Conservation (phyloP, 1,284 basidiomycete species). For the Cutaneotrichosporon spelunceum region DNA sequence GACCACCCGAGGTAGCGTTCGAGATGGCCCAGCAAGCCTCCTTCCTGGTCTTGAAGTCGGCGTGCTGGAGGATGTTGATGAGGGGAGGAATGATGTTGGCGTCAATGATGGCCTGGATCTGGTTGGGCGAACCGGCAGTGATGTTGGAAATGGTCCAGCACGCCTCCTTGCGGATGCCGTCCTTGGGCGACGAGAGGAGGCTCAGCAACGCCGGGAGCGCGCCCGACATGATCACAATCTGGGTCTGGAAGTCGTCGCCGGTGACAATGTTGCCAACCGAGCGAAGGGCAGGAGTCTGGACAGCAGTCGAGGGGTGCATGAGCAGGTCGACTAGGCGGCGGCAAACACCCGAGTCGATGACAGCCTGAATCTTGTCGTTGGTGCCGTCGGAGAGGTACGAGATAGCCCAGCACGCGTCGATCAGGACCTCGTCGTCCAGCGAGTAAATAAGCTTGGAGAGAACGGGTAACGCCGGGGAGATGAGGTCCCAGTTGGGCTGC, state of each 20-base stretch:
- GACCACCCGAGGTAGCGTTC: constrained; percentile 95
- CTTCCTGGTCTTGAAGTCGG: constrained; percentile 99
- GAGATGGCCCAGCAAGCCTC: constrained; percentile 99
- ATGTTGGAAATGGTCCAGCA: constrained; percentile 99
- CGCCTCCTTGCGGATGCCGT: constrained; percentile 84
- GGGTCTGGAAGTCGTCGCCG: constrained; percentile 96
- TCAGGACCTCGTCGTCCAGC: constrained; percentile 96
- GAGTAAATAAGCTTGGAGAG: constrained; percentile 99
- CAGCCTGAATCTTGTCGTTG: constrained; percentile 99
- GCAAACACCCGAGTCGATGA: constrained; percentile 97
- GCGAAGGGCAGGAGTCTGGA: constrained; percentile 97
- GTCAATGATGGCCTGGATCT: constrained; percentile 80
- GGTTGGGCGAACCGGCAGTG: constrained; percentile 91
- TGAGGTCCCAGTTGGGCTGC: constrained; percentile 91
- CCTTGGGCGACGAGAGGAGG: constrained; percentile 90
- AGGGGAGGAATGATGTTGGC: constrained; percentile 88
- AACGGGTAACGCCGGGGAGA: constrained; percentile 91
- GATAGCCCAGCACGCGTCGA: constrained; percentile 99
- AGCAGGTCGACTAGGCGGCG: constrained; percentile 95
- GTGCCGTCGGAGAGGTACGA: constrained; percentile 99
- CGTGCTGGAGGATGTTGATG: constrained; percentile 95
- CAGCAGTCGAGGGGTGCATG: constrained; percentile 94
- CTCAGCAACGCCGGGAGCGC: constrained; percentile 89
- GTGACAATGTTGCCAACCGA: constrained; percentile 99
- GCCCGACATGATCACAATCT: constrained; percentile 95